A percentile compares a stretch with the other conserved stretches of the same genome.
Conservation (phyloP, 192 early-diverging fungal species). For the Obelidium mucronatum region DNA sequence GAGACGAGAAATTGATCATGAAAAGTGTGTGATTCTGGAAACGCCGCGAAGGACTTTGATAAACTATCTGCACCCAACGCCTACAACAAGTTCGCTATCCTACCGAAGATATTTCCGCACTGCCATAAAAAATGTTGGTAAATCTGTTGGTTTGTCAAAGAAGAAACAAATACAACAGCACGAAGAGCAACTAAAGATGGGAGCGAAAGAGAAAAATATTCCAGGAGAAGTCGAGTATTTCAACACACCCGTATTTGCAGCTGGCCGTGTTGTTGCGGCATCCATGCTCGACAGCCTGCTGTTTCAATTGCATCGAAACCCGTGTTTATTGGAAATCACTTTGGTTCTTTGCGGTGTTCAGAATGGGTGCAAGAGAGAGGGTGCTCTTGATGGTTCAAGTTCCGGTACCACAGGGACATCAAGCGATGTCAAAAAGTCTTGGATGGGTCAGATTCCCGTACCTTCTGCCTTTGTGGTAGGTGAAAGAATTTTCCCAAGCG, state of each 20-base stretch:
- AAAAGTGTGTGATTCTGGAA: constrained; percentile 39
- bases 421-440: constrained; percentile 12
- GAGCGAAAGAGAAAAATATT: constrained; percentile 2
- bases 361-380: not conserved
- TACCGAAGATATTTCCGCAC: not conserved
- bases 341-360: constrained; percentile 67
- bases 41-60: constrained; percentile 62
- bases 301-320: constrained; percentile 57
- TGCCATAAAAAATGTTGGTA: not conserved
- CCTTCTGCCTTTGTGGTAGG: constrained; percentile 55
- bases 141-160: not conserved
- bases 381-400: no score
- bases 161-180: not conserved
- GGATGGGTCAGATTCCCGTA: constrained; percentile 50
- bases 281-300: constrained; percentile 49
- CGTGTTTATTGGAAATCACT: constrained; percentile 65
- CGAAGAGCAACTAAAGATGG: not conserved
- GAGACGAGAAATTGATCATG: constrained; percentile 24
- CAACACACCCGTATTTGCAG: constrained; percentile 69
- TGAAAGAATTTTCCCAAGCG: not conserved
- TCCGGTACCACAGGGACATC: not conserved
- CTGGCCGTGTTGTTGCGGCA: constrained; percentile 66
- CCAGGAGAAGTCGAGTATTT: constrained; percentile 31
- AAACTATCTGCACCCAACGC: constrained; percentile 57
- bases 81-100: constrained; percentile 5